Evolutionary conservation across 139 green algal species (phyloP).

Genomic region (Chlamydomonas schloesseri): DNA sequence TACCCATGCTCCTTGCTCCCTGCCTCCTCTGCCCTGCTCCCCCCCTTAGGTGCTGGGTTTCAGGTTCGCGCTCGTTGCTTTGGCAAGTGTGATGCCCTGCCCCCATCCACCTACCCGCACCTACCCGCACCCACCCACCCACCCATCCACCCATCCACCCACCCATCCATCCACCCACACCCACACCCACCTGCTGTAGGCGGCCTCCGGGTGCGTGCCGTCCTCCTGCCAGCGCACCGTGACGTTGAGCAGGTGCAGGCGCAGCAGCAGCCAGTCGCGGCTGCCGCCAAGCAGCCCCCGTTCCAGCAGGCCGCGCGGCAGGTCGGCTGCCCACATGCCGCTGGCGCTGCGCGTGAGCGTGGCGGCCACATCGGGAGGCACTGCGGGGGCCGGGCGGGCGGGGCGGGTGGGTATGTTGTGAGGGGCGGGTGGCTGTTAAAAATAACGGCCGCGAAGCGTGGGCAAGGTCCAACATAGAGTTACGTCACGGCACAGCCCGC

Average conservation of each 20-base stretch:
- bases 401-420: background rate
- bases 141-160: too few relatives aligned
- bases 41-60: too few relatives aligned
- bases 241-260: constrained; percentile 26
- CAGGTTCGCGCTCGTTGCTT: too few relatives aligned
- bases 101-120: too few relatives aligned
- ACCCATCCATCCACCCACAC: background rate
- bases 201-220: constrained; percentile 4
- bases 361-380: constrained; percentile 7
- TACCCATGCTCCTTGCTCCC: too few relatives aligned
- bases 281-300: background rate
- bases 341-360: background rate
- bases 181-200: constrained; percentile 21
- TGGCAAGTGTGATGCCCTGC: too few relatives aligned
- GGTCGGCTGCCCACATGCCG: constrained; percentile 23
- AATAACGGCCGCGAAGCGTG: too few relatives aligned
- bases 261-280: constrained; percentile 2
- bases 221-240: constrained; percentile 3
- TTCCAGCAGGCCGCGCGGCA: constrained; percentile 4
- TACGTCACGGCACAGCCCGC: too few relatives aligned
- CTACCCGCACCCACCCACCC: background rate
- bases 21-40: too few relatives aligned
- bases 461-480: too few relatives aligned
- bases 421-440: too few relatives aligned
- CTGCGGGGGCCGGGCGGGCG: background rate